A percentile compares a stretch with the other conserved stretches of the same genome.
Evolutionary conservation across 768 basidiomycete genomes (phyloP).

Genomic region (Hypholoma fasciculare): DNA sequence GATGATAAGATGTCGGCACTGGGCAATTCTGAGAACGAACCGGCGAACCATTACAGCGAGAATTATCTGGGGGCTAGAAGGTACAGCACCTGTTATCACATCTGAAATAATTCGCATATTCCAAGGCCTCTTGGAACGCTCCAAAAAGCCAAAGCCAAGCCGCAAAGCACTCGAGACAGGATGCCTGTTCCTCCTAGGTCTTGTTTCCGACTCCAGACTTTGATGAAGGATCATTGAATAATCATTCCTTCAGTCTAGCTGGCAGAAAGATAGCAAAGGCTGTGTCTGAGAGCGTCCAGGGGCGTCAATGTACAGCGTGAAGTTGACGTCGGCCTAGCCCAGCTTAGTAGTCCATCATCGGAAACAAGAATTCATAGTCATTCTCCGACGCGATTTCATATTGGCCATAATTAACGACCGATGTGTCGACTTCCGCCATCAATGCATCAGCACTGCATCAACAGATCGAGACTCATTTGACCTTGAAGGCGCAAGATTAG

Average conservation of each 20-base stretch:
- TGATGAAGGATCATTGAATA: neutral
- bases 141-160: neutral
- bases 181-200: no score
- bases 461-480: neutral
- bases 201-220: neutral
- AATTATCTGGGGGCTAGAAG: no score
- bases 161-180: neutral
- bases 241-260: conserved; percentile 1
- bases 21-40: no score
- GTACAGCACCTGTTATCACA: no score
- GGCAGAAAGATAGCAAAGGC: neutral
- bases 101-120: no score
- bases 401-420: neutral
- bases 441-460: neutral
- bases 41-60: no score
- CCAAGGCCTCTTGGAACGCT: neutral
- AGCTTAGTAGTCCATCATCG: neutral
- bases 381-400: neutral
- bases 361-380: neutral
- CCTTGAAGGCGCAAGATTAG: neutral
- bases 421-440: neutral
- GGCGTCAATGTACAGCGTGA: neutral
- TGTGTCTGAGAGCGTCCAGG: neutral
- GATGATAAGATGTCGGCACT: no score
- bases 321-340: neutral